These are phyloP conservation scores for Vigna mungo DNA, from an alignment of 306 rosid genomes.

Conservation along the genomic window DNA sequence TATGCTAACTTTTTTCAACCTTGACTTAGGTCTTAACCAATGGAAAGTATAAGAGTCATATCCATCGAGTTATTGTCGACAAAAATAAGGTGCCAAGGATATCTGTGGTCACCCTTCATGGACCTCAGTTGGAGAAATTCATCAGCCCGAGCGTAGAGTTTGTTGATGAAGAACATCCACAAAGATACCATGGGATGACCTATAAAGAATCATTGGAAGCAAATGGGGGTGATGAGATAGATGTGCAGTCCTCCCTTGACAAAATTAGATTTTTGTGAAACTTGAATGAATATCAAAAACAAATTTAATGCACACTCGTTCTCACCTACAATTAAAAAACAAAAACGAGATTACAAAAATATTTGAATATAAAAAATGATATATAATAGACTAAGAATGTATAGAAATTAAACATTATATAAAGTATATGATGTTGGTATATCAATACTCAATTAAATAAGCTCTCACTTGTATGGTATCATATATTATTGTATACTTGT, in stretches of 20 bases:
- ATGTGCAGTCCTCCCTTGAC: constrained; percentile 46
- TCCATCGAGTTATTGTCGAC: constrained; percentile 62
- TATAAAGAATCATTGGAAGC: constrained; percentile 59
- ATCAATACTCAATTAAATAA: too few relatives aligned
- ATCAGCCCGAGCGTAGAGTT: constrained; percentile 54
- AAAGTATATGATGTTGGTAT: too few relatives aligned
- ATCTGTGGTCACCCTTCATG: constrained; percentile 62
- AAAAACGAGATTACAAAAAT: too few relatives aligned
- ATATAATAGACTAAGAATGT: too few relatives aligned
- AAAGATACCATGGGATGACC: constrained; percentile 50
- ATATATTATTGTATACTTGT: too few relatives aligned
- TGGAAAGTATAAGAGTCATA: constrained; percentile 67
- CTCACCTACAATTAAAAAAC: too few relatives aligned
- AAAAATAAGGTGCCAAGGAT: constrained; percentile 58
- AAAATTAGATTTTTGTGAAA: constrained; percentile 1
- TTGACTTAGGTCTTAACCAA: constrained; percentile 59
- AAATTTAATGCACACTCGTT: background rate
- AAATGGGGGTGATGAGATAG: constrained; percentile 44
- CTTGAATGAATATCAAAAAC: background rate
- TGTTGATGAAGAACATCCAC: constrained; percentile 53
- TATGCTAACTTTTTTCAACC: too few relatives aligned
- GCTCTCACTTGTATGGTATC: too few relatives aligned
- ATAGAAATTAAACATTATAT: too few relatives aligned
- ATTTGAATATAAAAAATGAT: too few relatives aligned
- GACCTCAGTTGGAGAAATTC: constrained; percentile 57